Evolutionary conservation across 1,284 basidiomycete species (phyloP).

Genomic region (Melampsora abietis-canadensis): DNA sequence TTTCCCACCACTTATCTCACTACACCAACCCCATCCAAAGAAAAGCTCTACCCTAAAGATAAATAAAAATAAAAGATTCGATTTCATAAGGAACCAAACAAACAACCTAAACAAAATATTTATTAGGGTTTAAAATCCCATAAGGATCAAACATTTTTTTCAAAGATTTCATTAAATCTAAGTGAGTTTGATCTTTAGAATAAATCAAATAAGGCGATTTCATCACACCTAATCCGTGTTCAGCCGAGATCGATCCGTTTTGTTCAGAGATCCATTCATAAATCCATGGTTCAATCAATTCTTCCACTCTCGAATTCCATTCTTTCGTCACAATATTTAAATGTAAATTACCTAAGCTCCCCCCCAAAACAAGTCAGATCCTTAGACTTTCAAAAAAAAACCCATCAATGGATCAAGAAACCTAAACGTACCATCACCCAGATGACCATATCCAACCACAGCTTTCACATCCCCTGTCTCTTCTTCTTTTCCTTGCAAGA

Average conservation of each 20-base stretch:
- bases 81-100: too few species aligned
- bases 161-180: slow-evolving; percentile 84
- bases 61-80: too few species aligned
- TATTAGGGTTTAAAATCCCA: slow-evolving; percentile 86
- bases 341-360: slow-evolving; percentile 73
- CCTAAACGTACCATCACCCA: slow-evolving; percentile 75
- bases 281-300: slow-evolving; percentile 87
- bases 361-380: too few species aligned
- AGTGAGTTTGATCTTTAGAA: slow-evolving; percentile 74
- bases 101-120: slow-evolving; percentile 50
- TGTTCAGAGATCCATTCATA: slow-evolving; percentile 77
- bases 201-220: slow-evolving; percentile 89
- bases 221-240: slow-evolving; percentile 92
- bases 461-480: slow-evolving; percentile 66
- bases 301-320: slow-evolving; percentile 79
- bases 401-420: slow-evolving; percentile 26
- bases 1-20: too few species aligned
- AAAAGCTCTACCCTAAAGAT: too few species aligned
- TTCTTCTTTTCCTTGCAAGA: slow-evolving; percentile 50
- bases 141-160: slow-evolving; percentile 87
- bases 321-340: slow-evolving; percentile 84
- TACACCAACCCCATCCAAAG: too few species aligned
- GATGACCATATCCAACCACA: slow-evolving; percentile 90
- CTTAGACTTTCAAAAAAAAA: slow-evolving; percentile 54
- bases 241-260: slow-evolving; percentile 88